A percentile compares a stretch with the other conserved stretches of the same genome.
Conservation (phyloP, 371 early-diverging fungal species). For the Zychaea mexicana region DNA sequence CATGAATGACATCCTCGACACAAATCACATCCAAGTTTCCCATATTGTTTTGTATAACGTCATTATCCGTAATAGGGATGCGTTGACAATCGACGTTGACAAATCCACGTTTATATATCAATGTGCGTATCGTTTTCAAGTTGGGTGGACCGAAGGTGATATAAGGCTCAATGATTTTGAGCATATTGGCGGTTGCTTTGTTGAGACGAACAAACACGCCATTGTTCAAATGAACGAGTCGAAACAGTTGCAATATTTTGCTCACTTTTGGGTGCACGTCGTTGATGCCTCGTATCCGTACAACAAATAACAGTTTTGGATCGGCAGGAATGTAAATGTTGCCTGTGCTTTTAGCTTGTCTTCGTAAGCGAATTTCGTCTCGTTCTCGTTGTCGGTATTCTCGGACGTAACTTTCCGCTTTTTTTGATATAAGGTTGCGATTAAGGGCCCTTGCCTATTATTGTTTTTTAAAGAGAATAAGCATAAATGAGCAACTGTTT, state of each 20-base stretch:
- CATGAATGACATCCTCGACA: conserved; percentile 98
- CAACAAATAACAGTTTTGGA: conserved; percentile 94
- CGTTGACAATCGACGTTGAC: conserved; percentile 95
- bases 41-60: conserved; percentile 87
- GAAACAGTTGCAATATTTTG: conserved; percentile 97
- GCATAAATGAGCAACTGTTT: neutral
- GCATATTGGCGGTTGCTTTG: conserved; percentile 96
- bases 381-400: conserved; percentile 91
- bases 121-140: conserved; percentile 96
- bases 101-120: conserved; percentile 98
- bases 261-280: conserved; percentile 97
- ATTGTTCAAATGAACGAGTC: conserved; percentile 98
- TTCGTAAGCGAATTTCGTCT: conserved; percentile 82
- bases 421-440: conserved; percentile 94
- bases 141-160: conserved; percentile 96
- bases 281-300: conserved; percentile 94
- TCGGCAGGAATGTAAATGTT: conserved; percentile 93
- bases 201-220: conserved; percentile 97
- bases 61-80: conserved; percentile 94
- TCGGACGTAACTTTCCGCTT: conserved; percentile 93
- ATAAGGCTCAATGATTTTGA: conserved; percentile 96
- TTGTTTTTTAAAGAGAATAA: no score
- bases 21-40: conserved; percentile 96
- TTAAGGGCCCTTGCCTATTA: conserved; percentile 67
- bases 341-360: conserved; percentile 86